Percentiles rank a stretch among this genome's conserved stretches.
Evolutionary conservation across 1,284 basidiomycete species (phyloP).

Genomic region (Cutaneotrichosporon daszewskae): DNA sequence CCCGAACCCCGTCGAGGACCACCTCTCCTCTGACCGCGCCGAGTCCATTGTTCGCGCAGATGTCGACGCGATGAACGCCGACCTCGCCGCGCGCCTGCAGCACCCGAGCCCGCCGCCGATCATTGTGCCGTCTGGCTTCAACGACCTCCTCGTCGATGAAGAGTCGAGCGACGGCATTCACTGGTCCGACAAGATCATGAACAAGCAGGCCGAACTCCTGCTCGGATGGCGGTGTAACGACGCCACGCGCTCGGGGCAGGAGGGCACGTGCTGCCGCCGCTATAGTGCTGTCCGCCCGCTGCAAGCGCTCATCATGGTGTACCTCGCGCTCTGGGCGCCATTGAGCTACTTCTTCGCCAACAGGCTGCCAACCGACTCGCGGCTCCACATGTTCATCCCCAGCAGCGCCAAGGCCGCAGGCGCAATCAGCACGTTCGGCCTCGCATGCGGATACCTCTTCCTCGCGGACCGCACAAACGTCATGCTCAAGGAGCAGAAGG

Average conservation of each 20-base stretch:
- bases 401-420: constrained; percentile 40
- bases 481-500: constrained; percentile 82
- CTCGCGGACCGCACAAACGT: constrained; percentile 72
- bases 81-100: constrained; percentile 64
- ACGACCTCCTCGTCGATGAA: constrained; percentile 63
- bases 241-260: constrained; percentile 59
- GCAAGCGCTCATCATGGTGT: constrained; percentile 58
- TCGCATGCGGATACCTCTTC: constrained; percentile 62
- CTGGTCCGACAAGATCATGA: constrained; percentile 61
- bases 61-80: constrained; percentile 82
- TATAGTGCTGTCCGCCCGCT: constrained; percentile 64
- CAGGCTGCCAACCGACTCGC: constrained; percentile 13
- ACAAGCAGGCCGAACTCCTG: constrained; percentile 68
- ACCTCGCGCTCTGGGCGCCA: constrained; percentile 58
- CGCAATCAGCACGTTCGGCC: constrained; percentile 59
- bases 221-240: constrained; percentile 79
- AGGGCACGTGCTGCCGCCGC: constrained; percentile 74
- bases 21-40: constrained; percentile 60
- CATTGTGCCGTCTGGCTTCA: constrained; percentile 67
- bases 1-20: constrained; percentile 66
- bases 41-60: constrained; percentile 65
- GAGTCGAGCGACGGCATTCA: constrained; percentile 79
- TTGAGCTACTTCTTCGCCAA: constrained; percentile 49
- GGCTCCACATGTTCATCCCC: constrained; percentile 47
- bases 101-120: constrained; percentile 50